These are phyloP conservation scores for Cyclaneusma minus DNA, from an alignment of 2,329 filamentous ascomycete species.

Conservation along the genomic window DNA sequence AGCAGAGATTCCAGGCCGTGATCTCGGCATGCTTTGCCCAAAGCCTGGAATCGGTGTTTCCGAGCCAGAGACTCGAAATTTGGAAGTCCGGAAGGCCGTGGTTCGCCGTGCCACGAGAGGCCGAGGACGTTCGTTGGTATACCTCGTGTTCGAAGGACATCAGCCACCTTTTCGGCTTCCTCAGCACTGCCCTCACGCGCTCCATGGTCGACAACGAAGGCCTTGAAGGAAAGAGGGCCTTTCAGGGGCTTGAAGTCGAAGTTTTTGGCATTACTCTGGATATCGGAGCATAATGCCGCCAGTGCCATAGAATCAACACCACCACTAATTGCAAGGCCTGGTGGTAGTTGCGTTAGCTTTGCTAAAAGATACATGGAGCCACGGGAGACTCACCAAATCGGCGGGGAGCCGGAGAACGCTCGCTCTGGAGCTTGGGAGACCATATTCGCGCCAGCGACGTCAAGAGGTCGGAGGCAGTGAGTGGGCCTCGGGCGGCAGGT, in stretches of 20 bases:
- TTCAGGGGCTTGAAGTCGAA: constrained; percentile 1
- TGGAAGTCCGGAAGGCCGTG: constrained; percentile 27
- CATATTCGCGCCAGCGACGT: no score
- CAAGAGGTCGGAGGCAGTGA: no score
- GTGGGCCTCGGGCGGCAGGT: no score
- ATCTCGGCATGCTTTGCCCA: constrained; percentile 45
- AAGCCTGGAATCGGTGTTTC: constrained; percentile 51
- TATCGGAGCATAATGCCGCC: constrained; percentile 51
- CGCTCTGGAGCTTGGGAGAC: no score
- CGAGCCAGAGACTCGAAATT: constrained; percentile 71
- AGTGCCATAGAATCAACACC: constrained; percentile 98
- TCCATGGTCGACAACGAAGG: constrained; percentile 40
- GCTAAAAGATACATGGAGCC: neutral
- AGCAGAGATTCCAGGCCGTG: constrained; percentile 44
- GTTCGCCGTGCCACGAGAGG: constrained; percentile 34
- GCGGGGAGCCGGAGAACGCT: no score
- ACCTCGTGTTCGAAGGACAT: constrained; percentile 8
- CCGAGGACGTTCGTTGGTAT: constrained; percentile 14
- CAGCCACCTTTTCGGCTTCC: constrained; percentile 36
- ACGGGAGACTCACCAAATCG: constrained; percentile 1
- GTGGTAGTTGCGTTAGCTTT: constrained; percentile 1
- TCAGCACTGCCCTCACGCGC: constrained; percentile 33
- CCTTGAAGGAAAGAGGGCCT: constrained; percentile 22
- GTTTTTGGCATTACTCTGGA: constrained; percentile 4
- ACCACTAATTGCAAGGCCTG: constrained; percentile 73